Base-by-base conservation (phyloP, 306 rosid species). In the Dryas alaskensis region DNA sequence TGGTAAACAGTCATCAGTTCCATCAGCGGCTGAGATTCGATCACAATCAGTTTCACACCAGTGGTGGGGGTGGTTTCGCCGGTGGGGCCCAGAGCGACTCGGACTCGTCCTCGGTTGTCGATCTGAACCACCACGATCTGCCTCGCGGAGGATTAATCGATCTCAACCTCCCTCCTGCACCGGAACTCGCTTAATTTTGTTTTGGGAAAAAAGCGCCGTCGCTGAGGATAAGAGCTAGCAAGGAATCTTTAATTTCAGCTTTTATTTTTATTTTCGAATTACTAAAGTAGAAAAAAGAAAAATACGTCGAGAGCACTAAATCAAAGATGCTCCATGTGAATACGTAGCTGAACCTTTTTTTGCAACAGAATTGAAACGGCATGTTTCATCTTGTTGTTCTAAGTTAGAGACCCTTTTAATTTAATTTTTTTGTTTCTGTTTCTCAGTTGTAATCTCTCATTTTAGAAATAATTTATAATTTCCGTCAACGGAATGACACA, bases 151-250 rank as follows among this genome's bases (percentile, higher is more conserved):
- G 65, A 22, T 73, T 76, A 11, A 55, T 85, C 73, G 88, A 85
- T 65, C 86, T 85, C 2, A 85, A 85, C 81, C 13, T 85, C 6
- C 86, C 88, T 8, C 86, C 88, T 3, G 80, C 86, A n/a, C 77
- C 73, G 47, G 86, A 75, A n/a, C 58, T 71, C 50, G 78, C 80
- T 55, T 85, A 74, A 80, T 68, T 74, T 65, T 57, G 25, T 31
- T 22, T 67, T 19, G 3, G 39, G 44, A n/a, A 31, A 39, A 61
- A 51, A 22, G 42, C 66, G 40, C 40, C 70, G 31, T 49, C 64
- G 68, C 77, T 40, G 37, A 74, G 75, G 77, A 52, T 73, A 10
- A 10, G 46, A 27, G 31, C 31, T 27, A 27, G 31, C 31, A 27
- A 27, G 50, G 68, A 40, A 72, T 10, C 44, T 17, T 42, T 46